phyloP scores from a whole-genome alignment of 2,329 filamentous ascomycete genomes.

The Hirsutella rhossiliensis region DNA sequence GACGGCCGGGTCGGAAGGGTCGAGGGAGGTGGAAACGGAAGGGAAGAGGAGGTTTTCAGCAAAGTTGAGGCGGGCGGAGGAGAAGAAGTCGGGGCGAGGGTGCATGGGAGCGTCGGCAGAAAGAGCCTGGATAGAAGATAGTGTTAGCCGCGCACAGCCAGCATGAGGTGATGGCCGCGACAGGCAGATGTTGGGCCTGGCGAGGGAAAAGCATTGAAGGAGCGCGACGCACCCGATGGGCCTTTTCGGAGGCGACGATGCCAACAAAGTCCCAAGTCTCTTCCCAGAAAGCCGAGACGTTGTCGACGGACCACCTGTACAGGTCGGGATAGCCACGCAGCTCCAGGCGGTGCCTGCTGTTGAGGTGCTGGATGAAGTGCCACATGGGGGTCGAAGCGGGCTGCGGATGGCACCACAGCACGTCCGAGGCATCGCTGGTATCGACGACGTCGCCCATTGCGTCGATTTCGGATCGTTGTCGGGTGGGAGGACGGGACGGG shows the following conservation, averaged over 20 bases:
- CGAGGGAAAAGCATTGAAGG: neutral
- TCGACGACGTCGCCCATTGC: conserved; percentile 8
- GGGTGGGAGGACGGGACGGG: neutral
- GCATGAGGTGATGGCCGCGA: neutral
- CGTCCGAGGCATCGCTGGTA: conserved; percentile 14
- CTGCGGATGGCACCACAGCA: conserved; percentile 61
- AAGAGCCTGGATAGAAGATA: conserved; percentile 42
- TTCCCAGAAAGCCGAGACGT: conserved; percentile 70
- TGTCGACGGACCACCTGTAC: conserved; percentile 72
- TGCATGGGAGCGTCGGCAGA: conserved; percentile 61
- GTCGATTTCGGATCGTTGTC: neutral
- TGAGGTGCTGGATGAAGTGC: conserved; percentile 58
- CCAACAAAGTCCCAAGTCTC: conserved; percentile 77
- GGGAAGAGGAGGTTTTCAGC: conserved; percentile 91
- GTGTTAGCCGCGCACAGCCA: neutral
- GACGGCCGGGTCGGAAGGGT: conserved; percentile 54
- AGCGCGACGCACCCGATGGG: conserved; percentile 36
- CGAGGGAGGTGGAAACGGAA: conserved; percentile 20
- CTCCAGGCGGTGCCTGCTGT: conserved; percentile 49
- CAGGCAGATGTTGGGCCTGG: neutral
- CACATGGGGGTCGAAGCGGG: conserved; percentile 59
- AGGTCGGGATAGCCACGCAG: conserved; percentile 62
- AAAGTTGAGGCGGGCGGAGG: conserved; percentile 72
- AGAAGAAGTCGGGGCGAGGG: conserved; percentile 78
- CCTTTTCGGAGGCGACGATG: conserved; percentile 55